phyloP scores from a whole-genome alignment of 805 yeast genomes.

The Kregervanrija fluxuum region DNA sequence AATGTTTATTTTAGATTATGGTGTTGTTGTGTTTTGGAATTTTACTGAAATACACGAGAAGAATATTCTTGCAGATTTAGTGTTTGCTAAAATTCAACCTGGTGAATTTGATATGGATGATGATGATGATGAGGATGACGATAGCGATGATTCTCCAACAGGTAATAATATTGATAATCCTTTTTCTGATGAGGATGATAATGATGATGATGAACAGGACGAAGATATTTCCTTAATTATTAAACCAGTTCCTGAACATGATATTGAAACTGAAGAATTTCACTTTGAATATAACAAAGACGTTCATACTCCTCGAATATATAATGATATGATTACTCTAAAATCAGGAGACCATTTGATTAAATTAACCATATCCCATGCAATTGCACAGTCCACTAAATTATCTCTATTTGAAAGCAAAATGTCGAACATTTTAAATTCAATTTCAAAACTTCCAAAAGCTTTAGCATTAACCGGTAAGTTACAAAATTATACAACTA shows the following conservation, averaged over 20 bases:
- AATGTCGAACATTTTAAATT: slow-evolving; percentile 74
- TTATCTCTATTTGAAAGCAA: slow-evolving; percentile 85
- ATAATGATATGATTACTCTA: slow-evolving; percentile 89
- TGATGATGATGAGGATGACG: slow-evolving; percentile 35
- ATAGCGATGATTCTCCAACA: slow-evolving; percentile 15
- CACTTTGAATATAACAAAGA: slow-evolving; percentile 57
- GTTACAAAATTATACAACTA: slow-evolving; percentile 68
- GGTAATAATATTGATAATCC: background rate
- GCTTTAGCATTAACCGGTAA: slow-evolving; percentile 85
- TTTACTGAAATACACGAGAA: slow-evolving; percentile 89
- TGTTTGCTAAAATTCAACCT: slow-evolving; percentile 46
- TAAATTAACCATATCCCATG: slow-evolving; percentile 89
- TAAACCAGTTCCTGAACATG: slow-evolving; percentile 76
- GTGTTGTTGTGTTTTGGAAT: slow-evolving; percentile 98
- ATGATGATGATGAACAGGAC: slow-evolving; percentile 6
- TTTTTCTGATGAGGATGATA: slow-evolving; percentile 5
- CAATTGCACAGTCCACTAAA: slow-evolving; percentile 94
- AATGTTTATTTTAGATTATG: slow-evolving; percentile 82
- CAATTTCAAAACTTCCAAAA: slow-evolving; percentile 85
- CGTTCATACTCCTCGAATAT: slow-evolving; percentile 55
- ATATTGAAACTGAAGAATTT: slow-evolving; percentile 87
- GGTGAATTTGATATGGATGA: slow-evolving; percentile 36
- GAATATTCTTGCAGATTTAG: slow-evolving; percentile 85
- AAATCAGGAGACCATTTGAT: slow-evolving; percentile 88
- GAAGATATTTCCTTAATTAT: slow-evolving; percentile 40